phyloP scores from a whole-genome alignment of 768 basidiomycete genomes.

The Mycena epipterygia region DNA sequence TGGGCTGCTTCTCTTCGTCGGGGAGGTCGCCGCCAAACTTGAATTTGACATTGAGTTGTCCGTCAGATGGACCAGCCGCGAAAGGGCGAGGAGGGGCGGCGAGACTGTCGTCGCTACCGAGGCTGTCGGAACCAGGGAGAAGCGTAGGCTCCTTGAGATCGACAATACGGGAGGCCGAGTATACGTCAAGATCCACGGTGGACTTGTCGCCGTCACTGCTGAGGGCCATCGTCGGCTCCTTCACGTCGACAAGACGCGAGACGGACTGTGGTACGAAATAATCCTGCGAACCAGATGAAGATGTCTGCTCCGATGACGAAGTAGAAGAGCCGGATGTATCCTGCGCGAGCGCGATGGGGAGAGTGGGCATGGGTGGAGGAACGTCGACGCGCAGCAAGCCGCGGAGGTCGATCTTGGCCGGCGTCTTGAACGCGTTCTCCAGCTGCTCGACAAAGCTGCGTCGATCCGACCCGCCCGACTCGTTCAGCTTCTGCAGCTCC shows the following conservation, averaged over 20 bases:
- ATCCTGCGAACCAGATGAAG: conserved; percentile 31
- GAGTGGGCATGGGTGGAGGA: conserved; percentile 64
- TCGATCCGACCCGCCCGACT: conserved; percentile 77
- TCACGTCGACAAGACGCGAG: conserved; percentile 44
- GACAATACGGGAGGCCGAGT: conserved; percentile 46
- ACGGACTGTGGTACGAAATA: conserved; percentile 30
- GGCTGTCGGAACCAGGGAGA: conserved; percentile 54
- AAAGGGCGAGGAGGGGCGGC: conserved; percentile 44
- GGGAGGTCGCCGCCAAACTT: conserved; percentile 74
- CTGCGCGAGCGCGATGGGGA: conserved; percentile 51
- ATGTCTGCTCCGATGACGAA: conserved; percentile 28
- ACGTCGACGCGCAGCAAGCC: conserved; percentile 54
- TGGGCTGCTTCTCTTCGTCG: conserved; percentile 36
- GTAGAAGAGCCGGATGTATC: conserved; percentile 25
- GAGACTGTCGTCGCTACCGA: conserved; percentile 51
- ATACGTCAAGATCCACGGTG: conserved; percentile 42
- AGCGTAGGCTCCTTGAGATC: conserved; percentile 55
- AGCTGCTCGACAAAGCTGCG: conserved; percentile 86
- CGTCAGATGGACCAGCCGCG: conserved; percentile 67
- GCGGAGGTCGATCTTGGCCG: conserved; percentile 75
- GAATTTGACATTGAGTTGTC: conserved; percentile 79
- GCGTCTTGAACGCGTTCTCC: conserved; percentile 76
- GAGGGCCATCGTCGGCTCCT: conserved; percentile 45
- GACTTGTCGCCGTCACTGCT: conserved; percentile 35
- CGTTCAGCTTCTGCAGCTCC: conserved; percentile 77